A percentile compares a stretch with the other conserved stretches of the same genome.
These are phyloP conservation scores for Phytopythium mirpurense DNA, from an alignment of 352 stramenopile genomes.

Conservation along the genomic window DNA sequence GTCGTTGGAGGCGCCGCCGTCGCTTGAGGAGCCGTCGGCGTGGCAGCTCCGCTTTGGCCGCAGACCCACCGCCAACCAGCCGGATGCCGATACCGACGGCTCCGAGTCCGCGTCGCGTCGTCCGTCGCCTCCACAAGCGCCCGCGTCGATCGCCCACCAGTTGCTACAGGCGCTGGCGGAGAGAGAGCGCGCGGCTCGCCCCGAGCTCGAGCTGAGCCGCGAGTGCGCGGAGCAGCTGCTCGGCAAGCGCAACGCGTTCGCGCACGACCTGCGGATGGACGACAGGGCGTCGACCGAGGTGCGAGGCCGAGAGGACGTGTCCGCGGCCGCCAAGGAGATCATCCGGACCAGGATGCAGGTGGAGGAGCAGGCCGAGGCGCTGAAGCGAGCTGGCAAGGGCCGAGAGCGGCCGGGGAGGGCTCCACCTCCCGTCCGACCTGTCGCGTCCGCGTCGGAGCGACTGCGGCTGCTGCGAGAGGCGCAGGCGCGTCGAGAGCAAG, in stretches of 20 bases:
- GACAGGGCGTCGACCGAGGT: not conserved
- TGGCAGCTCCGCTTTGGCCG: constrained; percentile 60
- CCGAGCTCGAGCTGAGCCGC: constrained; percentile 26
- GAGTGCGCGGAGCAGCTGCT: constrained; percentile 52
- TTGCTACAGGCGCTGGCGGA: constrained; percentile 29
- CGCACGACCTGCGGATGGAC: constrained; percentile 4
- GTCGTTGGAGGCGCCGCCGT: constrained; percentile 20
- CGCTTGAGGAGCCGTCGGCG: constrained; percentile 22
- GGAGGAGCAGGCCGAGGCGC: constrained; percentile 27
- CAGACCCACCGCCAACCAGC: constrained; percentile 17
- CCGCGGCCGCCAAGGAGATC: constrained; percentile 34
- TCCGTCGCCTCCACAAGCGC: not conserved
- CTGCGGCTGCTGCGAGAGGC: not conserved
- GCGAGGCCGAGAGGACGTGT: constrained; percentile 7
- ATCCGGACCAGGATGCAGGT: constrained; percentile 39
- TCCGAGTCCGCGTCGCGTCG: no score
- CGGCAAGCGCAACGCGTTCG: constrained; percentile 51
- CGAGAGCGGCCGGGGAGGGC: not conserved
- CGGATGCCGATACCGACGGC: not conserved
- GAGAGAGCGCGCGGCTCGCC: constrained; percentile 12
- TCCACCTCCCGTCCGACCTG: not conserved
- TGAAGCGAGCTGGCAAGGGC: constrained; percentile 17
- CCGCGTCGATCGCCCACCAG: constrained; percentile 31
- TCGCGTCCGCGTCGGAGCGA: not conserved
- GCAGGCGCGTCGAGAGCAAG: constrained; percentile 3